Evolutionary conservation across 352 stramenopile genomes (phyloP).

Genomic region (Plasmopara halstedii): DNA sequence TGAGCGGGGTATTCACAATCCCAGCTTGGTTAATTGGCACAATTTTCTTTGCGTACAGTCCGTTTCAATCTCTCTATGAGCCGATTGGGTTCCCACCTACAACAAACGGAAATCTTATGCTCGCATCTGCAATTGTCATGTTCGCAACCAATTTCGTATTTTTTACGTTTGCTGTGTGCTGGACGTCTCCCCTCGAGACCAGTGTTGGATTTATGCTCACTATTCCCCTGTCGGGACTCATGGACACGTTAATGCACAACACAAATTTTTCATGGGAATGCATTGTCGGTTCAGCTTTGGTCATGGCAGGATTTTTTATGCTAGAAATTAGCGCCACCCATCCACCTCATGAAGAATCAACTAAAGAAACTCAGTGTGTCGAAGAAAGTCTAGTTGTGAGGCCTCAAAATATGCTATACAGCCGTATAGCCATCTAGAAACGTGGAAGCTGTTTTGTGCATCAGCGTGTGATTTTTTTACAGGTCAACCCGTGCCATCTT

Average conservation of each 20-base stretch:
- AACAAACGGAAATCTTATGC: constrained; percentile 25
- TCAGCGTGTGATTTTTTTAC: too few relatives aligned
- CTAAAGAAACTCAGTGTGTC: background rate
- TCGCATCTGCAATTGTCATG: constrained; percentile 24
- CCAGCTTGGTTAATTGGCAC: constrained; percentile 41
- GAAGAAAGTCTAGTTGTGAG: too few relatives aligned
- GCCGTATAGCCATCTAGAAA: too few relatives aligned
- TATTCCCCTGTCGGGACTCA: constrained; percentile 39
- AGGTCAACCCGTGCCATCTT: too few relatives aligned
- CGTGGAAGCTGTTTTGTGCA: too few relatives aligned
- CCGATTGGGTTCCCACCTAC: constrained; percentile 34
- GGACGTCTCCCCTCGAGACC: constrained; percentile 51
- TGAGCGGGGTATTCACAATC: constrained; percentile 38
- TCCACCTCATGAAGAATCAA: constrained; percentile 5
- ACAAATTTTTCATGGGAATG: constrained; percentile 39
- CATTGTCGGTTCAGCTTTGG: constrained; percentile 34
- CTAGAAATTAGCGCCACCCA: constrained; percentile 14
- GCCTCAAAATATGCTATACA: too few relatives aligned
- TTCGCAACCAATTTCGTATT: constrained; percentile 36
- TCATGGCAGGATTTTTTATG: constrained; percentile 27
- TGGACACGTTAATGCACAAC: constrained; percentile 38
- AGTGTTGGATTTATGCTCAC: constrained; percentile 56
- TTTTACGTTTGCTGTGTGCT: constrained; percentile 36
- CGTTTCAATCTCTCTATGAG: constrained; percentile 37
- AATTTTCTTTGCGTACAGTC: constrained; percentile 27